Percentiles rank a stretch among this genome's conserved stretches.
Conservation (phyloP, 192 early-diverging fungal species). For the Gamsiella multidivaricata region DNA sequence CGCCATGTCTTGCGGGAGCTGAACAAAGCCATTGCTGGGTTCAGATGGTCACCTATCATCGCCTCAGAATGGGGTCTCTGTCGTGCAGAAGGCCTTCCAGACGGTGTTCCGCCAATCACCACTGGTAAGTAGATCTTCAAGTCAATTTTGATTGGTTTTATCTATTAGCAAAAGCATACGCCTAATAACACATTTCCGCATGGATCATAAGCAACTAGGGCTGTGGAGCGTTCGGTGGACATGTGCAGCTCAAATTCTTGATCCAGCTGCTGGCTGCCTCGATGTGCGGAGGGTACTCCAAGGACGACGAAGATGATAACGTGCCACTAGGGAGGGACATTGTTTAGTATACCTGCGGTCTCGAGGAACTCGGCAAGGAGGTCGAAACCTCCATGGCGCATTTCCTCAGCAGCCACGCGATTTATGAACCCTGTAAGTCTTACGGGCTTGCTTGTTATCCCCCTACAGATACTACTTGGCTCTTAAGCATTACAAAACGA, state of each 20-base stretch:
- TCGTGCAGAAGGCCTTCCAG: constrained; percentile 9
- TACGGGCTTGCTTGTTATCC: no score
- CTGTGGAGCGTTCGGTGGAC: constrained; percentile 50
- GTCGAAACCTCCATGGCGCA: constrained; percentile 19
- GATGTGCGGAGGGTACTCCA: constrained; percentile 27
- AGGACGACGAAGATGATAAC: background rate
- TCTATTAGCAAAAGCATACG: no score
- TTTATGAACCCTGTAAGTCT: constrained; percentile 35
- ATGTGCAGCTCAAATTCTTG: constrained; percentile 44
- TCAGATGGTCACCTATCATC: constrained; percentile 39
- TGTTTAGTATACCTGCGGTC: constrained; percentile 38
- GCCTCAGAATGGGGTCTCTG: constrained; percentile 37
- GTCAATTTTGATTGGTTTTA: no score
- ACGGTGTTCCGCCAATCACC: constrained; percentile 6
- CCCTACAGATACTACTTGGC: no score
- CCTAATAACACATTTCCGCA: no score
- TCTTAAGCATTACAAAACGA: no score
- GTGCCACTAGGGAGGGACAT: constrained; percentile 19
- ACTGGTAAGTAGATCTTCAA: no score
- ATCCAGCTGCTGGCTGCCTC: constrained; percentile 48
- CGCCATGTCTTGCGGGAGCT: constrained; percentile 27
- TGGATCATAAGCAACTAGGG: constrained; percentile 54
- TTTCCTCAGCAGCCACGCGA: background rate
- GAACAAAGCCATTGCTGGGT: constrained; percentile 44
- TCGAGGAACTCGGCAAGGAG: constrained; percentile 22